phyloP scores from a whole-genome alignment of 805 yeast species.

The Ascoidea rubescens region DNA sequence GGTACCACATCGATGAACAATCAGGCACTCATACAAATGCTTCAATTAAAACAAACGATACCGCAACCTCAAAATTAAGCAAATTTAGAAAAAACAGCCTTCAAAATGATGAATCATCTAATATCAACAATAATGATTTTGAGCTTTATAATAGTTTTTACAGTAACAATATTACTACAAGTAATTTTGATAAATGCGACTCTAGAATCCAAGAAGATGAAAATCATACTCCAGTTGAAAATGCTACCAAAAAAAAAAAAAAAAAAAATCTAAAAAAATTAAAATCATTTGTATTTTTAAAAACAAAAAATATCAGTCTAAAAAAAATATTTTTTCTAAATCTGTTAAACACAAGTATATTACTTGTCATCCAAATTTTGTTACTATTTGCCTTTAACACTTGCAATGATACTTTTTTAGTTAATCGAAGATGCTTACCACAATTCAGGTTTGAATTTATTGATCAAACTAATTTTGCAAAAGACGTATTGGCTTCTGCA shows the following conservation, averaged over 20 bases:
- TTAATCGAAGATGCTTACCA: neutral
- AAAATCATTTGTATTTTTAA: neutral
- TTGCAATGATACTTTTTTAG: neutral
- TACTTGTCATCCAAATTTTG: neutral
- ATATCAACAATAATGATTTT: neutral
- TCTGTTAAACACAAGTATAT: too few relatives aligned
- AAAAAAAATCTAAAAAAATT: too few relatives aligned
- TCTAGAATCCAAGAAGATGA: too few relatives aligned
- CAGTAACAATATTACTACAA: too few relatives aligned
- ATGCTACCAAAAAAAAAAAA: neutral
- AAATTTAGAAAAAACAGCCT: neutral
- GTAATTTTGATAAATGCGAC: too few relatives aligned
- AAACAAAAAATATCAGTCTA: too few relatives aligned
- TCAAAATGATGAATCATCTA: neutral
- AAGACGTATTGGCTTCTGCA: neutral
- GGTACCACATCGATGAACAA: neutral
- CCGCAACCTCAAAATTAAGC: neutral
- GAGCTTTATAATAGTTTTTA: too few relatives aligned
- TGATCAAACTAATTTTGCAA: neutral
- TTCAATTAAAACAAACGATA: neutral
- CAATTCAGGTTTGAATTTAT: constrained; percentile 3
- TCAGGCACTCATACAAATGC: neutral
- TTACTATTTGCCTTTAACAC: neutral
- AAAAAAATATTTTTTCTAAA: too few relatives aligned
- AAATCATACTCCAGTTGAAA: too few relatives aligned